Conservation (phyloP, 2,329 filamentous ascomycete genomes). For the Ceratocystis variospora region DNA sequence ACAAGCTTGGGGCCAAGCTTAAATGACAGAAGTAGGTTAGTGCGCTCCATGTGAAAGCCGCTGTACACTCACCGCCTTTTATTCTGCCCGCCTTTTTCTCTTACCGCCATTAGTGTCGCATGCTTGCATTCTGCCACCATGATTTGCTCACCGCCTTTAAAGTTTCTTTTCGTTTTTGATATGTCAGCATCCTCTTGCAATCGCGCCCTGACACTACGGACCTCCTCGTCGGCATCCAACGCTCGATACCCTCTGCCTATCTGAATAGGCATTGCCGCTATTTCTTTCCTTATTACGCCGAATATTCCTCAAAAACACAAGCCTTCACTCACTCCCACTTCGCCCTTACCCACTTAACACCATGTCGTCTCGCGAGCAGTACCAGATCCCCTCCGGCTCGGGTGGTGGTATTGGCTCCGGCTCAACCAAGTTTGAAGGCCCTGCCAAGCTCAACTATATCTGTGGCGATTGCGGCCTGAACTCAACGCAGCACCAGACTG, state of each 20-base stretch:
- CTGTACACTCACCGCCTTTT: neutral
- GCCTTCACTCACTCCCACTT: neutral
- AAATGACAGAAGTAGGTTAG: neutral
- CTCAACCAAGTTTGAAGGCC: slow-evolving; percentile 29
- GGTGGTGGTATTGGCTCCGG: slow-evolving; percentile 30
- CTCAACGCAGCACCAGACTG: slow-evolving; percentile 37
- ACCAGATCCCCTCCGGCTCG: slow-evolving; percentile 52
- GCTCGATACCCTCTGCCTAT: neutral
- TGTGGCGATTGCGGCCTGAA: slow-evolving; percentile 38
- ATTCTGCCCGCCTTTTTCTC: neutral
- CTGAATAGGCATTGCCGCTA: too few relatives aligned
- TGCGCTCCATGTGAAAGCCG: neutral
- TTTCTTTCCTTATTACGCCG: too few relatives aligned
- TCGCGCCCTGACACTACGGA: neutral
- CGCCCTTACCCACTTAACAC: neutral
- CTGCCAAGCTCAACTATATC: slow-evolving; percentile 31
- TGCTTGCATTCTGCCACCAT: neutral
- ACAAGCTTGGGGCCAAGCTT: neutral
- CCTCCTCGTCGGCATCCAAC: neutral
- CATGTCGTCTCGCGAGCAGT: slow-evolving; percentile 56
- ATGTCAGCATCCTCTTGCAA: neutral
- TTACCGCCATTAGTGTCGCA: neutral
- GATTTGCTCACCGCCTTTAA: neutral
- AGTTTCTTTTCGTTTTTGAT: neutral
- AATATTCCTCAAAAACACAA: neutral